phyloP scores from a whole-genome alignment of 768 basidiomycete species.

The Trametes villosa region DNA sequence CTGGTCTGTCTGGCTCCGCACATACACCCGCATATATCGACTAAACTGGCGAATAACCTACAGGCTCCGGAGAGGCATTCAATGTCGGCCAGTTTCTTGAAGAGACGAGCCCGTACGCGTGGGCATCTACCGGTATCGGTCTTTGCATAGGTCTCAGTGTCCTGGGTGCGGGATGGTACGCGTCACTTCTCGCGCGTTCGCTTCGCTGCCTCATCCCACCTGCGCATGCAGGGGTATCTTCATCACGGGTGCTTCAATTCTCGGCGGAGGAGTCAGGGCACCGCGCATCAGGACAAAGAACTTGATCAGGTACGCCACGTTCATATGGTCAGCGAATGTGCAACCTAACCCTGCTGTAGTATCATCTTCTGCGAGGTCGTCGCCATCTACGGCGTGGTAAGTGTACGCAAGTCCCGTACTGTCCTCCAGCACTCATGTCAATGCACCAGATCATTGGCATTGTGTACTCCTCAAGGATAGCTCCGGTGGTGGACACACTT shows the following conservation, averaged over 20 bases:
- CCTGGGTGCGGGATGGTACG: slow-evolving; percentile 93
- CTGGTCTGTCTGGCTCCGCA: slow-evolving; percentile 55
- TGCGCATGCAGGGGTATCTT: slow-evolving; percentile 86
- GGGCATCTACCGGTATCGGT: slow-evolving; percentile 90
- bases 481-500: slow-evolving; percentile 56
- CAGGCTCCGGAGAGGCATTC: slow-evolving; percentile 90
- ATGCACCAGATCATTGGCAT: slow-evolving; percentile 85
- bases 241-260: slow-evolving; percentile 93
- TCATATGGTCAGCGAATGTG: not conserved
- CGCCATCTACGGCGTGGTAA: slow-evolving; percentile 94
- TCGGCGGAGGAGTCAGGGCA: slow-evolving; percentile 93
- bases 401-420: slow-evolving; percentile 32
- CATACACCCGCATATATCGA: not conserved
- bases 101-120: slow-evolving; percentile 91
- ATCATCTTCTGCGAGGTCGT: slow-evolving; percentile 99
- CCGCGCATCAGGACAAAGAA: slow-evolving; percentile 98
- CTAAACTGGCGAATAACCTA: slow-evolving; percentile 3
- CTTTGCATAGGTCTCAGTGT: slow-evolving; percentile 94
- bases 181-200: slow-evolving; percentile 4
- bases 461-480: slow-evolving; percentile 88
- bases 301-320: slow-evolving; percentile 75
- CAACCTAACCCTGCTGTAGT: slow-evolving; percentile 46
- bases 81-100: slow-evolving; percentile 94
- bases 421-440: not conserved
- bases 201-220: not conserved